Percentiles rank a stretch among this genome's conserved stretches.
Evolutionary conservation across 2,329 filamentous ascomycete genomes (phyloP).

Genomic region (Trichoderma oligosporum): DNA sequence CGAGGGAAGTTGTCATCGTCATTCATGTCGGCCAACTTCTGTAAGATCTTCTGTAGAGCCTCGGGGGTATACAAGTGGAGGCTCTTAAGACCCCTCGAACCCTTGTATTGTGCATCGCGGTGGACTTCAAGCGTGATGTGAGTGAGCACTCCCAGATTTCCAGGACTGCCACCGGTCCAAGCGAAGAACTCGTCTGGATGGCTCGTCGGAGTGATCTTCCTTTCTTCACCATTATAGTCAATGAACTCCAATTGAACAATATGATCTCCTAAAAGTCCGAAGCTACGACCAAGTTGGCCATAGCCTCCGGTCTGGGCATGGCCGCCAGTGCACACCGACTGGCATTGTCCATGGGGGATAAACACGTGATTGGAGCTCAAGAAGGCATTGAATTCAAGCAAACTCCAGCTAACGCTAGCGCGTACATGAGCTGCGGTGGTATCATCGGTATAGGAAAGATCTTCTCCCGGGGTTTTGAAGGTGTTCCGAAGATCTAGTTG

Average conservation of each 20-base stretch:
- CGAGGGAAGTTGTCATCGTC: slow-evolving; percentile 42
- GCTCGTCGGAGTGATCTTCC: slow-evolving; percentile 44
- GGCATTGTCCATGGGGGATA: slow-evolving; percentile 45
- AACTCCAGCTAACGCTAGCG: slow-evolving; percentile 40
- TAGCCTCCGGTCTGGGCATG: slow-evolving; percentile 48
- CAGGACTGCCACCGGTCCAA: slow-evolving; percentile 54
- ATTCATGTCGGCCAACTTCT: slow-evolving; percentile 42
- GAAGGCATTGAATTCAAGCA: slow-evolving; percentile 43
- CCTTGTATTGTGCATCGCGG: slow-evolving; percentile 25
- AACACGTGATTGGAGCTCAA: slow-evolving; percentile 40
- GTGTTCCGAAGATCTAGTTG: slow-evolving; percentile 43
- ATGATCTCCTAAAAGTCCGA: slow-evolving; percentile 54
- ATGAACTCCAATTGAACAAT: slow-evolving; percentile 47
- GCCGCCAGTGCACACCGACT: slow-evolving; percentile 43
- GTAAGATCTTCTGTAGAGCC: slow-evolving; percentile 37
- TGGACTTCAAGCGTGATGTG: slow-evolving; percentile 50
- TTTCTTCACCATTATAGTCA: slow-evolving; percentile 42
- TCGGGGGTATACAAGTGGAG: slow-evolving; percentile 40
- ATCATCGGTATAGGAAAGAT: slow-evolving; percentile 30
- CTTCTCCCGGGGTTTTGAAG: slow-evolving; percentile 33
- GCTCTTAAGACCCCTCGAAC: slow-evolving; percentile 41
- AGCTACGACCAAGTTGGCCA: slow-evolving; percentile 44
- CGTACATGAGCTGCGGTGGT: slow-evolving; percentile 36
- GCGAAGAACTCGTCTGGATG: slow-evolving; percentile 58
- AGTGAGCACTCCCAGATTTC: slow-evolving; percentile 54